Base-by-base conservation (phyloP, 805 yeast species). In the Metschnikowia proteae region DNA sequence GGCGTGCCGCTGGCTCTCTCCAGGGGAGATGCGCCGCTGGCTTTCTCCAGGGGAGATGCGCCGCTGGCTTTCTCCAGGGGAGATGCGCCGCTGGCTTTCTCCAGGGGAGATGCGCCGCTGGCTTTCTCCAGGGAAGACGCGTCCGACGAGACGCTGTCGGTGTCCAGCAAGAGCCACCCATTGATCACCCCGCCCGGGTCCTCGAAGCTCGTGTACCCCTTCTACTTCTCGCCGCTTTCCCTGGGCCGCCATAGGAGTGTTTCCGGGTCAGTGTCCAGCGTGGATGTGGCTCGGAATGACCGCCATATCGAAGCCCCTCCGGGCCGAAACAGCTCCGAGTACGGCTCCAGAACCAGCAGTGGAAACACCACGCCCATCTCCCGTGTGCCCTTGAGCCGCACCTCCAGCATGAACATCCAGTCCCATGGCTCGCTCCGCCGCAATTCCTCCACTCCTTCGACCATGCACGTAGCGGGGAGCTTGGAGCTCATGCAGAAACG, bases 151-250 rank as follows among this genome's bases (percentile, higher is more conserved):
- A 27, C 32, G 11, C 8, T 38, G 4, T 38, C 41, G 0, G 13
- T 27, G 32, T 5, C 28, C 4, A 40, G 30, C 10, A 22, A 9
- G n/a, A 10, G 11, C 29, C 36, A 31, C 6, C 25, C 43, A 11
- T 31, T 31, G 13, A 28, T 13, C 22, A 30, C 28, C 5, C 48
- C 56, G 7, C 55, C 56, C 17, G 37, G 46, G 3, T 43, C 52
- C 6, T 23, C 50, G 31, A 49, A 53, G 27, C 42, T 44, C 11
- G 35, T 50, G 26, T 32, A 39, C 29, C 50, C 43, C 36, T 49
- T 38, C 41, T 26, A 35, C 23, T 50, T 50, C 17, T 51, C 53
- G 28, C 56, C 58, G n/a, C 33, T 54, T 6, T 40, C 41, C 11
- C 31, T 10, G 7, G 26, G 34, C n/a, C 54, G 56, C n/a, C 52